phyloP scores from a whole-genome alignment of 1,284 basidiomycete species.

The Anthracocystis setariae region DNA sequence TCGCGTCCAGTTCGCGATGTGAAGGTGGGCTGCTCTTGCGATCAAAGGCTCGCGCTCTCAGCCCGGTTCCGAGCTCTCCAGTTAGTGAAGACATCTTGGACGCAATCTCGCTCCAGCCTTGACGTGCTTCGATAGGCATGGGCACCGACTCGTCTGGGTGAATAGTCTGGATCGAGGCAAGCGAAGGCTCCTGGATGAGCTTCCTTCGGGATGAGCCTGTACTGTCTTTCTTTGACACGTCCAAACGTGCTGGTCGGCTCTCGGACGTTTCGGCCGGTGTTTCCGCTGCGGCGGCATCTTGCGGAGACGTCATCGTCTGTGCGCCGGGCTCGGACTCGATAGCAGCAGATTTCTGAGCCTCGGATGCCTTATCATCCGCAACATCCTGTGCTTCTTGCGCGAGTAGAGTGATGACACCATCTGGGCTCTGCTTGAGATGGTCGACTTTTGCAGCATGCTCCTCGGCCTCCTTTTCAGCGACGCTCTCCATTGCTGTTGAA shows the following conservation, averaged over 20 bases:
- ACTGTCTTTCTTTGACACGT: not conserved
- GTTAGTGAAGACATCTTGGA: constrained; percentile 42
- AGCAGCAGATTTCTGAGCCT: constrained; percentile 7
- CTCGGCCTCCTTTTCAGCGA: constrained; percentile 13
- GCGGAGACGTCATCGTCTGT: too few relatives aligned
- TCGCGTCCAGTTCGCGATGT: not conserved
- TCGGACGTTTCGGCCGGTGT: not conserved
- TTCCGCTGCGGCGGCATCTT: not conserved
- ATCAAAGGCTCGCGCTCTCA: constrained; percentile 20
- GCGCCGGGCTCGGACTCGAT: not conserved
- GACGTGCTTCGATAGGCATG: constrained; percentile 49
- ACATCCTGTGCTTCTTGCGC: constrained; percentile 39
- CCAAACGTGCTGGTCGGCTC: not conserved
- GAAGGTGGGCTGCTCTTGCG: constrained; percentile 10
- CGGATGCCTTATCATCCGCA: constrained; percentile 31
- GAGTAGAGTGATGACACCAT: constrained; percentile 39
- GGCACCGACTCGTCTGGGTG: constrained; percentile 23
- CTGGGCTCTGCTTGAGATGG: constrained; percentile 40
- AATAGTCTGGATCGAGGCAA: constrained; percentile 25
- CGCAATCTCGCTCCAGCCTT: constrained; percentile 57
- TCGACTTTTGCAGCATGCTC: constrained; percentile 35
- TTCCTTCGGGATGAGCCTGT: constrained; percentile 11
- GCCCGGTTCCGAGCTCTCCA: constrained; percentile 12
- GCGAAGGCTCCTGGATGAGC: constrained; percentile 21
- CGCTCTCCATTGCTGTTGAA: not conserved